Evolutionary conservation across 305 asterid species (phyloP).

Genomic region (Solanum chacoense): DNA sequence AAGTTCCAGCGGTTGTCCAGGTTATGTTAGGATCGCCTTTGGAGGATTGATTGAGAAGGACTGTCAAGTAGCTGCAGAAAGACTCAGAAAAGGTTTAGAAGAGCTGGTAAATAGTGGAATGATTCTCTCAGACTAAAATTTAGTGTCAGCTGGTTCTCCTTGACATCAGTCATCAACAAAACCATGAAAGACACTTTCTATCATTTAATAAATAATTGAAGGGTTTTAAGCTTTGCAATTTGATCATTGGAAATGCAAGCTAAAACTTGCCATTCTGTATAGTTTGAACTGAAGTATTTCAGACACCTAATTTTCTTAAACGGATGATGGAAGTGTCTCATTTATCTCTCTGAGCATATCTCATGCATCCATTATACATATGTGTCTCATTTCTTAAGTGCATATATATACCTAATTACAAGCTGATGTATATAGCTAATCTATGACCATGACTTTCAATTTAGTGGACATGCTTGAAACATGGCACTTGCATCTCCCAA

Average conservation of each 20-base stretch:
- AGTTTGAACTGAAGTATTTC: neutral
- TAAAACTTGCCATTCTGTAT: slow-evolving; percentile 7
- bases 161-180: neutral
- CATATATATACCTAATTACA: neutral
- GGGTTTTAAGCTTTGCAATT: neutral
- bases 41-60: slow-evolving; percentile 72
- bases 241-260: neutral
- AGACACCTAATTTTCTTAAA: neutral
- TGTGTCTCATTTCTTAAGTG: neutral
- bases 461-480: neutral
- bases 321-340: neutral
- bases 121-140: slow-evolving; percentile 1
- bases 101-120: slow-evolving; percentile 68
- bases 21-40: slow-evolving; percentile 68
- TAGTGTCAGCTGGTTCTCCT: neutral
- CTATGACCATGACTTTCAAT: neutral
- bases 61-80: slow-evolving; percentile 52
- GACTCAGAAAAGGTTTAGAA: slow-evolving; percentile 66
- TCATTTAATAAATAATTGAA: slow-evolving; percentile 4
- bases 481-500: neutral
- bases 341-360: neutral
- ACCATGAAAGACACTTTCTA: neutral
- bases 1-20: slow-evolving; percentile 65
- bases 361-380: neutral
- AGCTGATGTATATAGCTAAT: neutral